Evolutionary conservation across 2,329 filamentous ascomycete genomes (phyloP), one percentile per base, ranked within the genome.

Genomic region (Talaromyces funiculosus): DNA sequence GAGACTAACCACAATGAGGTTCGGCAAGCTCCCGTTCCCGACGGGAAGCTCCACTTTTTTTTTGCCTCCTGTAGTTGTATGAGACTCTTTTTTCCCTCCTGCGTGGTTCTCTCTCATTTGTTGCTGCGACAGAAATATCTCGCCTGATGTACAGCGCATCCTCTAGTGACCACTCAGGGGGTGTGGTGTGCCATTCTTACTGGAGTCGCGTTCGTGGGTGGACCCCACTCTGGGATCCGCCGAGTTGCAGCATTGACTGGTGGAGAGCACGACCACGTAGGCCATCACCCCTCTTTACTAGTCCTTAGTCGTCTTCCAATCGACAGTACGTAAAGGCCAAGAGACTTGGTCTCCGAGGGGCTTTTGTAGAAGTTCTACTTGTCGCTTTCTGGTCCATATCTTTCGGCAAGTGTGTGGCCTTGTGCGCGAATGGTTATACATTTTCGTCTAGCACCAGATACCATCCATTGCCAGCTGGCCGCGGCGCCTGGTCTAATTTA

Each of bases 61-160:
- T 24, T 16, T 33, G n/a, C n/a, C n/a, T n/a, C n/a, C n/a, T n/a
- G n/a, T n/a, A n/a, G n/a, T 6, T 40, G 31, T 54, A n/a, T 40
- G 33, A n/a, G 33, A 26, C 24, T 40, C 4, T 18, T 24, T 18
- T 16, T 8, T 22, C 31, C 22, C 5, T 26, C 40, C 7, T 31
- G 31, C 47, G 26, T 51, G 9, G 10, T 20, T 33, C n/a, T 35
- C 9, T 20, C 22, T 49, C 26, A 49, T 51, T 51, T 29, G 47
- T 22, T 20, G 29, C 7, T 29, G 29, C 18, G 7, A 3, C 12
- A 33, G n/a, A 33, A n/a, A 33, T 18, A 31, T 18, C 14, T 51
- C 47, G n/a, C 47, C 29, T 54, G 59, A 60, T 60, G 59, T 60
- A 60, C 59, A 60, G 51, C 59, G 59, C 59, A 60, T 60, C 45